Evolutionary conservation across 2,329 filamentous ascomycete genomes (phyloP), one percentile per base, ranked within the genome.

Genomic region (Plectosphaerella cucumerina): DNA sequence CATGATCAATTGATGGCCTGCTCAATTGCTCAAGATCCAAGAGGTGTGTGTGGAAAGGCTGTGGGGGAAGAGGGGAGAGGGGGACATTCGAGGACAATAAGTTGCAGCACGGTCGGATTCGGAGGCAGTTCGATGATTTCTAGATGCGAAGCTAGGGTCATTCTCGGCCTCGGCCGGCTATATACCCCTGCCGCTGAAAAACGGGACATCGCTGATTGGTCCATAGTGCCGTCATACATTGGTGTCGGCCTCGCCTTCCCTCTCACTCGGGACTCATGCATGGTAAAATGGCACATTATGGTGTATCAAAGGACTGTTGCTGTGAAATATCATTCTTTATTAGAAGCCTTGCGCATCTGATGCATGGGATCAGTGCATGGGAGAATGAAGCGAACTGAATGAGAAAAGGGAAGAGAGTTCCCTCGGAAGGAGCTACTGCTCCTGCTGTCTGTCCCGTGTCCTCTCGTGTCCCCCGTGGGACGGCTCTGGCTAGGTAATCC

Each of bases 1-100:
- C 74, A 80, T 84, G 62, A 55, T 71, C 61, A 64, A 45, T 53
- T 39, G 46, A 41, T 3, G 22, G 18, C 22, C 11, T 22, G 34
- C 46, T 48, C 46, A 47, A 47, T 37, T 47, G 44, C 31, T 12
- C 17, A 23, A 33, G 26, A 8, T 31, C 33, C 44, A 46, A 46
- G n/a, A 22, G 41, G 41, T 21, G 21, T 14, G 41, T 43, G 15
- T 18, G 41, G 41, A 6, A 43, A 39, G 35, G 8, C n/a, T 20
- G 43, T 17, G 44, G 44, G 17, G 31, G 44, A 33, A n/a, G 23
- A 34, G 22, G 31, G 26, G 33, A 47, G 31, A 26, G 23, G 35
- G 35, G 35, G 35, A 17, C 15, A n/a, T 6, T 18, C 35, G 35
- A 17, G 35, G 17, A 37, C 14, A 17, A 37, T 37, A 37, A 17